Percentiles rank a stretch among this genome's conserved stretches.
Conservation (phyloP, 2,329 filamentous ascomycete species). For the Fusarium sp. region DNA sequence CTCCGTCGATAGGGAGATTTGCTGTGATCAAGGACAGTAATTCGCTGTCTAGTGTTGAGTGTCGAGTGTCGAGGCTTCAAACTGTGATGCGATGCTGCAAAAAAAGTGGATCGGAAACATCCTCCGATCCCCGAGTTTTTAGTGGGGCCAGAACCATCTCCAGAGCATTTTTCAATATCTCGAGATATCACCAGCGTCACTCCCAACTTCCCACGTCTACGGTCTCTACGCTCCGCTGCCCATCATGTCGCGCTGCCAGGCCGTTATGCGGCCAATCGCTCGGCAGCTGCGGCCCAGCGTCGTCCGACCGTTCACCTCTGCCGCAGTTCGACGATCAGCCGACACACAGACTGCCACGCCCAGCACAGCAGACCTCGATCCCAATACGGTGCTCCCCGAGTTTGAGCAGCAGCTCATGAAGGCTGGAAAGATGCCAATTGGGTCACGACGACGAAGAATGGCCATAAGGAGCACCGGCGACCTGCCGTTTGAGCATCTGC, state of each 20-base stretch:
- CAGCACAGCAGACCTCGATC: constrained; percentile 62
- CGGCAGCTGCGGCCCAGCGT: constrained; percentile 57
- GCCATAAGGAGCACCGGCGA: constrained; percentile 71
- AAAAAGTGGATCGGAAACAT: constrained; percentile 43
- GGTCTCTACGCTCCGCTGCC: constrained; percentile 17
- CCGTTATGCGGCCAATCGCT: constrained; percentile 65
- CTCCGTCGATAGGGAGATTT: constrained; percentile 2
- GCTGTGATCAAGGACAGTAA: background rate
- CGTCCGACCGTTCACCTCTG: constrained; percentile 49
- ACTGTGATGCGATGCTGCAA: constrained; percentile 35
- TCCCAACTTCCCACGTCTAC: constrained; percentile 16
- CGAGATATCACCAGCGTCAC: constrained; percentile 16
- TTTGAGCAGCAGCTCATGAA: constrained; percentile 73
- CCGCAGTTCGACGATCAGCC: constrained; percentile 43
- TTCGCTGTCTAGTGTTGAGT: constrained; percentile 12
- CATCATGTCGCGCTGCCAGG: constrained; percentile 68
- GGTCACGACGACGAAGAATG: constrained; percentile 83
- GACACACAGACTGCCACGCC: constrained; percentile 39
- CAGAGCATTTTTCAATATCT: constrained; percentile 45
- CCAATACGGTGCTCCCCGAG: constrained; percentile 70
- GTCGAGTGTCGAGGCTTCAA: constrained; percentile 31
- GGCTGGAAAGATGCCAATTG: constrained; percentile 76
- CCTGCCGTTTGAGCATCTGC: constrained; percentile 90
- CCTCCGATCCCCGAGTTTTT: constrained; percentile 42
- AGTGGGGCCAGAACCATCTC: constrained; percentile 41